Evolutionary conservation across 2,329 filamentous ascomycete genomes (phyloP).

Genomic region (Alternaria sp.): DNA sequence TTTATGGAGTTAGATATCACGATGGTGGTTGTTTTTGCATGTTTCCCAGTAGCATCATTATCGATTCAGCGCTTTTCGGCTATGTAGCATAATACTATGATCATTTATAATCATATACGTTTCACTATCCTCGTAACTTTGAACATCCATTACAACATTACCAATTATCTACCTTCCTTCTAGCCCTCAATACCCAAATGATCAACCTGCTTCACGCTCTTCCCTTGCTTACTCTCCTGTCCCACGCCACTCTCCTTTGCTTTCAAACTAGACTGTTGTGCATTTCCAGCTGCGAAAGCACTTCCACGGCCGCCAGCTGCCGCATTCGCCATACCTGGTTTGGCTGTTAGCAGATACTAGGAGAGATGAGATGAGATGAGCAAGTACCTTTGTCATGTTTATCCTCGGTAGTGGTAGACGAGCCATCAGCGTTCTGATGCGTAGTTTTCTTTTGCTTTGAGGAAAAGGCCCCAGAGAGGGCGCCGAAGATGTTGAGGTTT

Average conservation of each 20-base stretch:
- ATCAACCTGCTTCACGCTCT: constrained; percentile 36
- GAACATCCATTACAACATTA: not conserved
- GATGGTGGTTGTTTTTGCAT: not conserved
- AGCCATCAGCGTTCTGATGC: constrained; percentile 38
- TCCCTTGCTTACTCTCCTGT: constrained; percentile 15
- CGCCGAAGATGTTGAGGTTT: constrained; percentile 49
- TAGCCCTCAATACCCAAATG: constrained; percentile 48
- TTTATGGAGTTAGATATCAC: not conserved
- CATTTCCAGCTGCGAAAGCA: constrained; percentile 33
- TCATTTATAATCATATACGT: not conserved
- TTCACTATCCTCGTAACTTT: accelerated
- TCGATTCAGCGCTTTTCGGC: not conserved
- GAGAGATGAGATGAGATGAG: not conserved
- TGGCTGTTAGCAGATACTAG: not conserved
- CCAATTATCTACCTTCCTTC: not conserved
- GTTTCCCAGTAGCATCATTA: not conserved
- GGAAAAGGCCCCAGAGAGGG: constrained; percentile 43
- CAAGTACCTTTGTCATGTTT: constrained; percentile 33
- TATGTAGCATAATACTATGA: not conserved
- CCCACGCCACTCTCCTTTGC: constrained; percentile 8
- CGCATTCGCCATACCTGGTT: constrained; percentile 30
- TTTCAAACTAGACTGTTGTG: constrained; percentile 26
- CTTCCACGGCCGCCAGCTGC: constrained; percentile 28
- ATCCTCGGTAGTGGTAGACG: constrained; percentile 31
- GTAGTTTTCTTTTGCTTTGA: constrained; percentile 45